Percentiles rank a stretch among this genome's conserved stretches.
phyloP scores from a whole-genome alignment of 495 filamentous ascomycete genomes.

The Aspergillus heteromorphus region DNA sequence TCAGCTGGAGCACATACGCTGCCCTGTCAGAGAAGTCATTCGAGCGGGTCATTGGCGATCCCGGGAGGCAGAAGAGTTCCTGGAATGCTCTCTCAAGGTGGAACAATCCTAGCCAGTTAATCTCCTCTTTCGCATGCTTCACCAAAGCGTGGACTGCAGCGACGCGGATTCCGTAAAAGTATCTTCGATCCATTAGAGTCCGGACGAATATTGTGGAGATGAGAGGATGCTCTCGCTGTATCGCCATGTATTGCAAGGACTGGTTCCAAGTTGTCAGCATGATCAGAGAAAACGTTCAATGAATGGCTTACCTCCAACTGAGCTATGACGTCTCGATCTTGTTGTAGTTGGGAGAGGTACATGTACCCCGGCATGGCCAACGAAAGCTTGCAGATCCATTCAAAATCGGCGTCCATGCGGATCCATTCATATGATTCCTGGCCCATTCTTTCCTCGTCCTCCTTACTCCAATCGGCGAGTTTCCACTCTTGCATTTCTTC shows the following conservation, averaged over 20 bases:
- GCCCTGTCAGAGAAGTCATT: slow-evolving; percentile 88
- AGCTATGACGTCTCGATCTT: slow-evolving; percentile 93
- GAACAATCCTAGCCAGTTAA: slow-evolving; percentile 72
- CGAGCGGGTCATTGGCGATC: slow-evolving; percentile 66
- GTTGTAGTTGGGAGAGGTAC: slow-evolving; percentile 94
- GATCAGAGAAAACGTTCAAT: background rate
- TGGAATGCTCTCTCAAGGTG: slow-evolving; percentile 83
- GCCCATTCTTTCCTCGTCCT: slow-evolving; percentile 84
- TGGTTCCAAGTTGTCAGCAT: slow-evolving; percentile 18
- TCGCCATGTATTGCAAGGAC: slow-evolving; percentile 57
- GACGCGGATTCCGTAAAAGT: slow-evolving; percentile 86
- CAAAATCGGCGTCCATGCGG: slow-evolving; percentile 94
- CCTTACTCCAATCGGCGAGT: slow-evolving; percentile 78
- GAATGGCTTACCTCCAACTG: slow-evolving; percentile 66
- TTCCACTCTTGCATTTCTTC: slow-evolving; percentile 82
- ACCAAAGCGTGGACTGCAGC: slow-evolving; percentile 72
- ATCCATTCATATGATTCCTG: slow-evolving; percentile 98
- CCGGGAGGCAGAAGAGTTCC: slow-evolving; percentile 77
- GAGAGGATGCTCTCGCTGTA: slow-evolving; percentile 60
- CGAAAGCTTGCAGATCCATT: slow-evolving; percentile 84
- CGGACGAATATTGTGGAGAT: slow-evolving; percentile 80
- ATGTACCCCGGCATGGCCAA: slow-evolving; percentile 87
- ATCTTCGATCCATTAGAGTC: slow-evolving; percentile 84
- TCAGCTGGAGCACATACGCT: slow-evolving; percentile 73
- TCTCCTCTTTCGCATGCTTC: slow-evolving; percentile 61